Conservation (phyloP, 257 asterid genomes). For the Gentiana straminea region DNA sequence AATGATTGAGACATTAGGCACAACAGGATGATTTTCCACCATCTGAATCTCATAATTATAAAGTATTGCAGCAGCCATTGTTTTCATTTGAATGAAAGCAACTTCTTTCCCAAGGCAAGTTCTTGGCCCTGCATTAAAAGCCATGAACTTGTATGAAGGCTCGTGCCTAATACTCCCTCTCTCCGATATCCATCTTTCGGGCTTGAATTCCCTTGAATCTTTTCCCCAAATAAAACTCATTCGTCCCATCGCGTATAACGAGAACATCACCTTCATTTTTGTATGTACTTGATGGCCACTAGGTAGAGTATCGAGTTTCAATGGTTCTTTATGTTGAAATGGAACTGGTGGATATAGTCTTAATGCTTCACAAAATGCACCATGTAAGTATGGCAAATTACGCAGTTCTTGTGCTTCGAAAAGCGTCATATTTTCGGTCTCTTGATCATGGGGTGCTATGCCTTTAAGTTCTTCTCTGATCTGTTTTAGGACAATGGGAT, state of each 20-base stretch:
- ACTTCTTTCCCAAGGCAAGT: conserved; percentile 59
- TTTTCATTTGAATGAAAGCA: conserved; percentile 38
- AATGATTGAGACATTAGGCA: conserved; percentile 41
- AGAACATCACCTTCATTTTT: conserved; percentile 34
- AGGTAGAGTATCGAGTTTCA: conserved; percentile 27
- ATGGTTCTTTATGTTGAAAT: conserved; percentile 49
- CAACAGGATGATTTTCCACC: conserved; percentile 30
- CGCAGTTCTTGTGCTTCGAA: conserved; percentile 20
- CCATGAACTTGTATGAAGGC: conserved; percentile 51
- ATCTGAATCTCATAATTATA: conserved; percentile 26
- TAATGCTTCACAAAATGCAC: conserved; percentile 38
- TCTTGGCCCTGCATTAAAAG: conserved; percentile 64
- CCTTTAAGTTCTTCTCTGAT: conserved; percentile 30
- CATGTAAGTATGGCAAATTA: conserved; percentile 37
- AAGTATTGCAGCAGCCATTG: conserved; percentile 37
- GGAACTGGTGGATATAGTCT: conserved; percentile 58
- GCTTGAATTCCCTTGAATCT: conserved; percentile 41
- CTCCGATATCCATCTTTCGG: conserved; percentile 51
- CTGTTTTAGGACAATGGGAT: conserved; percentile 22
- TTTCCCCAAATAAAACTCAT: conserved; percentile 48
- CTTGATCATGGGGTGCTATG: neutral
- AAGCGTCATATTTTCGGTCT: conserved; percentile 8
- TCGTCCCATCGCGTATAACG: conserved; percentile 54
- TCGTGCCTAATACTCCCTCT: conserved; percentile 27
- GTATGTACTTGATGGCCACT: conserved; percentile 46